Percentiles rank a stretch among this genome's conserved stretches.
These are phyloP conservation scores for Aspergillus eucalypticola DNA, from an alignment of 2,329 filamentous ascomycete genomes.

Conservation along the genomic window DNA sequence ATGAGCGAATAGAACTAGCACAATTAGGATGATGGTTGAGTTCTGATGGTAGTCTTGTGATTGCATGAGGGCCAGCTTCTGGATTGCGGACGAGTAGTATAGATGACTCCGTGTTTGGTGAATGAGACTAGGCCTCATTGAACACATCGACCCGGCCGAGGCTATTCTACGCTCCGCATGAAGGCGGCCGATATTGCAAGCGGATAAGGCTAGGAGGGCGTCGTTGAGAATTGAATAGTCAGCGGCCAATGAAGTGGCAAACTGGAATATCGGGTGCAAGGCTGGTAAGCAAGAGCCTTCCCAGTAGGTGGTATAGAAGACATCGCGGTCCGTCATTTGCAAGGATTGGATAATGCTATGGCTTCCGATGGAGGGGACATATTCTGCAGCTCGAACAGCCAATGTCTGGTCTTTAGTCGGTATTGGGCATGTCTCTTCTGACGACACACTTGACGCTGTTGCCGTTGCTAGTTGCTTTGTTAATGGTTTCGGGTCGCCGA, in stretches of 20 bases:
- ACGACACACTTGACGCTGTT: not conserved
- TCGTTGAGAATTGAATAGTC: constrained; percentile 14
- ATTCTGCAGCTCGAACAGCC: not conserved
- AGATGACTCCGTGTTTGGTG: constrained; percentile 28
- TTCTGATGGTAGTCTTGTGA: constrained; percentile 10
- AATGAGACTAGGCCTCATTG: constrained; percentile 17
- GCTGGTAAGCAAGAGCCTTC: constrained; percentile 27
- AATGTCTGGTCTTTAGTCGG: not conserved
- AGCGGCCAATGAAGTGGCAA: not conserved
- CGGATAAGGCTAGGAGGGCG: constrained; percentile 23
- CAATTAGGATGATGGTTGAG: constrained; percentile 7
- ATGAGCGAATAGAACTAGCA: constrained; percentile 23
- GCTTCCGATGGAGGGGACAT: not conserved
- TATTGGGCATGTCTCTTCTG: not conserved
- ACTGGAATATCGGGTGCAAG: constrained; percentile 24
- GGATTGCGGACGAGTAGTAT: constrained; percentile 28
- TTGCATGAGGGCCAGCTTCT: constrained; percentile 12
- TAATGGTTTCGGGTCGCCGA: not conserved
- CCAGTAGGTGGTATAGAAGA: constrained; percentile 30
- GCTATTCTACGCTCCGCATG: constrained; percentile 14
- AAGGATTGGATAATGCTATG: constrained; percentile 20
- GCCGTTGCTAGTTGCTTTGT: not conserved
- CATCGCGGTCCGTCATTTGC: constrained; percentile 23
- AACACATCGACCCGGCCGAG: not conserved
- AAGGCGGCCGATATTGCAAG: constrained; percentile 25